Evolutionary conservation across 495 filamentous ascomycete species (phyloP).

Genomic region (Penicillium parvum): DNA sequence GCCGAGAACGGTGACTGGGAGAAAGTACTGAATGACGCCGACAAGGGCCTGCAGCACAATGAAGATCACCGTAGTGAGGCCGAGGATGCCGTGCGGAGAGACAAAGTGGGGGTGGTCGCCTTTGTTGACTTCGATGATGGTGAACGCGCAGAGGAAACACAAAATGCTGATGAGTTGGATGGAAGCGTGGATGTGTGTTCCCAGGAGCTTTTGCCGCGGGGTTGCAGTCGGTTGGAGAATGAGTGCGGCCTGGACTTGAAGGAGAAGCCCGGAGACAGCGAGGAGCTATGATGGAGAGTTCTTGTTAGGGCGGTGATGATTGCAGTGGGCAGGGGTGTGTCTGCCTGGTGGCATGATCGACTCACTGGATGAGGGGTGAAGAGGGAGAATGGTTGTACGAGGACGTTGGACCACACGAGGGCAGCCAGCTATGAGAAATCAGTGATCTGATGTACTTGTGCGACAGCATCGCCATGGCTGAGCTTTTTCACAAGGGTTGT

Average conservation of each 20-base stretch:
- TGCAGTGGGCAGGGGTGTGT: not conserved
- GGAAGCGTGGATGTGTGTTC: conserved; percentile 62
- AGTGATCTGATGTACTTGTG: conserved; percentile 1
- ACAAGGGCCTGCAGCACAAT: conserved; percentile 68
- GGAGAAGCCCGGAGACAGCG: conserved; percentile 67
- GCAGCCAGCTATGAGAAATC: conserved; percentile 53
- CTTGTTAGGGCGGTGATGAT: conserved; percentile 2
- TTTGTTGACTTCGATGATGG: conserved; percentile 84
- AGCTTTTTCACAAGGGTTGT: not conserved
- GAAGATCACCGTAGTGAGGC: conserved; percentile 67
- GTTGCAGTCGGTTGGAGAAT: conserved; percentile 86
- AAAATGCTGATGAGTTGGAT: conserved; percentile 62
- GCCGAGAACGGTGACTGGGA: conserved; percentile 62
- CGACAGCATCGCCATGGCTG: not conserved
- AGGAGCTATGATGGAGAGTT: conserved; percentile 52
- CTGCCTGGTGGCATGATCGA: not conserved
- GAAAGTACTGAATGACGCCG: conserved; percentile 74
- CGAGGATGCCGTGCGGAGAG: conserved; percentile 74
- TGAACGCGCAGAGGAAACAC: conserved; percentile 60
- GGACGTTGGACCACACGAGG: conserved; percentile 69
- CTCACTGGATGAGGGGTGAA: conserved; percentile 80
- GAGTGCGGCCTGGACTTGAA: conserved; percentile 74
- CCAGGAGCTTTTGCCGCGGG: conserved; percentile 63
- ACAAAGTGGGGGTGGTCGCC: conserved; percentile 64
- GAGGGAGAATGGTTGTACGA: conserved; percentile 61